phyloP scores from a whole-genome alignment of 352 stramenopile species.

The Phytophthora agathidicida region DNA sequence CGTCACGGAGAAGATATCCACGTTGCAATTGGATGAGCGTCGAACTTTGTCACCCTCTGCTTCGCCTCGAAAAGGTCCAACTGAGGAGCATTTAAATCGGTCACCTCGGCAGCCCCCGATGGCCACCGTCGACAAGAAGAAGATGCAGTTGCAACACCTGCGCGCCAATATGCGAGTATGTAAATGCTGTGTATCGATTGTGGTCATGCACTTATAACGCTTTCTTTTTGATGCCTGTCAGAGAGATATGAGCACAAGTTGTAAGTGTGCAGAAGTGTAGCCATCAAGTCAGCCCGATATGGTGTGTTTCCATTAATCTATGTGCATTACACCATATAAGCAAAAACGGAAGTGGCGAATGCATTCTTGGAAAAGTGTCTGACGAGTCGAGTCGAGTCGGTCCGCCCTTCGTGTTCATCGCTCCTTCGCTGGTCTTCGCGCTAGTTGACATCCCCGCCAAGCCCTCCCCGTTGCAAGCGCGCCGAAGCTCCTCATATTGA shows the following conservation, averaged over 20 bases:
- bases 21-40: conserved; percentile 13
- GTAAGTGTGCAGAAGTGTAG: conserved; percentile 6
- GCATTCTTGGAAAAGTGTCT: conserved; percentile 15
- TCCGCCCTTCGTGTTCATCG: too few species aligned
- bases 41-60: conserved; percentile 1
- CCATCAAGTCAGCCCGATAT: neutral
- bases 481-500: conserved; percentile 6
- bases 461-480: neutral
- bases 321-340: conserved; percentile 7
- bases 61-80: conserved; percentile 17
- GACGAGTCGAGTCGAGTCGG: conserved; percentile 27
- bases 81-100: neutral
- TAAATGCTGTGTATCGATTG: neutral
- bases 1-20: neutral
- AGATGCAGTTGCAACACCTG: conserved; percentile 51
- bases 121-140: conserved; percentile 53
- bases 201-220: neutral
- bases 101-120: conserved; percentile 11
- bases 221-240: neutral
- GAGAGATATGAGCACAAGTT: conserved; percentile 31
- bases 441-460: neutral
- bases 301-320: too few species aligned
- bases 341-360: conserved; percentile 1
- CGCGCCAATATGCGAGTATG: conserved; percentile 52
- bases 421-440: neutral